Conservation (phyloP, 2,329 filamentous ascomycete genomes). For the Penicillium sp. region DNA sequence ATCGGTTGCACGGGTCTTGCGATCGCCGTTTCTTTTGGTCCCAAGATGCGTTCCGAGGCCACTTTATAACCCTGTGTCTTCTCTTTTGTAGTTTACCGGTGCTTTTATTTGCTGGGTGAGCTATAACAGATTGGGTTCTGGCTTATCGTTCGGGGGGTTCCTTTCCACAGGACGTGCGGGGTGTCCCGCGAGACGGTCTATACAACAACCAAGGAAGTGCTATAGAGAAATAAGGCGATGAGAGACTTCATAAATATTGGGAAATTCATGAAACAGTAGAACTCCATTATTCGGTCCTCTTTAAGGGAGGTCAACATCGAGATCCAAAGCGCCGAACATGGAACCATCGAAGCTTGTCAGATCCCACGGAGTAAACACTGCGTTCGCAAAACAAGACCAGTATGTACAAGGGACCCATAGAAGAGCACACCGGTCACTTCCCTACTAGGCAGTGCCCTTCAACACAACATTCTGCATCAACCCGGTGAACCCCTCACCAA, state of each 20-base stretch:
- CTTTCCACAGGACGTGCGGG: too few species aligned
- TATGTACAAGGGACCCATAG: neutral
- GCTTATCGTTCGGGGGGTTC: too few species aligned
- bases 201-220: too few species aligned
- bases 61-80: neutral
- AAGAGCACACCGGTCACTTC: too few species aligned
- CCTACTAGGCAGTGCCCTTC: neutral
- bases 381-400: too few species aligned
- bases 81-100: neutral
- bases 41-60: too few species aligned
- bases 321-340: neutral
- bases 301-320: neutral
- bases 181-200: too few species aligned
- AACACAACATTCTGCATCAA: conserved; percentile 14
- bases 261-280: too few species aligned
- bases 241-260: too few species aligned
- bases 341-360: neutral
- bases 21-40: neutral
- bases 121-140: neutral
- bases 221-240: too few species aligned
- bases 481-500: conserved; percentile 19
- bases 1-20: neutral
- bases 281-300: neutral
- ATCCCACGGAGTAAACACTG: neutral
- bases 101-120: neutral